Evolutionary conservation across 164 flowering plant genomes (phyloP), one percentile per base, ranked within the genome.

Genomic region (Platanus orientalis): DNA sequence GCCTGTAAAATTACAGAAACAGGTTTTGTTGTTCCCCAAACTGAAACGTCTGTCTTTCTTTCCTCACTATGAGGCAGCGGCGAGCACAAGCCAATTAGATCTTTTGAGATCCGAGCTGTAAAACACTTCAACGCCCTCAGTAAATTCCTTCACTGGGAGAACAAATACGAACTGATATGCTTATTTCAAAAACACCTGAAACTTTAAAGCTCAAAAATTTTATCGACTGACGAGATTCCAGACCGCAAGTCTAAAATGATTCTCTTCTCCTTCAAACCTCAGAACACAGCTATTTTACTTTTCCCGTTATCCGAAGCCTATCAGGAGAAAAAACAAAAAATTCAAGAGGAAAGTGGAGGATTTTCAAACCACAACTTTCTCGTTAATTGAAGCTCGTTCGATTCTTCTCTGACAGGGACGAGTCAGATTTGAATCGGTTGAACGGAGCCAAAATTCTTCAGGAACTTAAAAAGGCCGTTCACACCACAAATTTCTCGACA

Each of bases 21-120:
- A 16, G 19, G 19, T 45, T 34, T 49, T 27, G 14, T 36, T 25
- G 36, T 63, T 59, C 36, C 61, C 66, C 30, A 39, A 68, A 25
- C 47, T 11, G 49, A n/a, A 32, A 66, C 51, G 49, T 25, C 44
- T 59, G 32, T 55, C 50, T 70, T 67, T 27, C 54, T 52, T 63
- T 57, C 44, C 67, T 62, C 60, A 26, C 56, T 34, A 29, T 29
- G 72, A 44, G 26, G 50, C 75, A 81, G 68, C 78, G 24, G 62
- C 75, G 75, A 63, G 57, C 72, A 77, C 80, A 75, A 81, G 71
- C 61, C 68, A 69, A 23, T 39, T 63, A 51, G 54, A 69, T 63
- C 63, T 58, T 60, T 73, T 63, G 79, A 79, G 77, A 82, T 75
- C 76, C 67, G 70, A 71, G 68, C 76, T 61, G 28, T 7, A 50